Percentiles rank a stretch among this genome's conserved stretches.
phyloP scores from a whole-genome alignment of 1,284 basidiomycete species.

The Boletellus sp. region DNA sequence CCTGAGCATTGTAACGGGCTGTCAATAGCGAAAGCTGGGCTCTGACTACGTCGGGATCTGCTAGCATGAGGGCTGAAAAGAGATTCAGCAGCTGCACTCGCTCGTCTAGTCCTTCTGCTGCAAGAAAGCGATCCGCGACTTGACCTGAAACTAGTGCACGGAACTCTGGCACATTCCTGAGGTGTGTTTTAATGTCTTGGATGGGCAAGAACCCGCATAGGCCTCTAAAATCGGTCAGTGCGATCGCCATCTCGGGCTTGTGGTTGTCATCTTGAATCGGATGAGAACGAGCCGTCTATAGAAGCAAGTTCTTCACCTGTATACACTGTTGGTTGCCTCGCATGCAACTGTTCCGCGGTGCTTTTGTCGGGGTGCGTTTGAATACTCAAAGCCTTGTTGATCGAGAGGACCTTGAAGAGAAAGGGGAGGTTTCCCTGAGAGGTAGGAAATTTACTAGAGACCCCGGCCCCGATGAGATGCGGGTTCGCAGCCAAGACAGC shows the following conservation, averaged over 20 bases:
- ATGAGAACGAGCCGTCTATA: slow-evolving; percentile 7
- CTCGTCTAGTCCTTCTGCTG: slow-evolving; percentile 42
- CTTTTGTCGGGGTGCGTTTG: slow-evolving; percentile 96
- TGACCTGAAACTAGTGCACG: slow-evolving; percentile 62
- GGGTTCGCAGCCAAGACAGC: slow-evolving; percentile 65
- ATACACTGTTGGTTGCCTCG: slow-evolving; percentile 79
- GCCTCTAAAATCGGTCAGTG: slow-evolving; percentile 86
- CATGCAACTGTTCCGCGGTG: slow-evolving; percentile 78
- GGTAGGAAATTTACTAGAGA: slow-evolving; percentile 61
- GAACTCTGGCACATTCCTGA: slow-evolving; percentile 78
- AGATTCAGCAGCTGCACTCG: slow-evolving; percentile 50
- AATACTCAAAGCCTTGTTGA: slow-evolving; percentile 92
- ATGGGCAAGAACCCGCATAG: slow-evolving; percentile 91
- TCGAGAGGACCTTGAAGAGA: slow-evolving; percentile 91
- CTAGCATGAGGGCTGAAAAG: slow-evolving; percentile 84
- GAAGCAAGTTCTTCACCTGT: slow-evolving; percentile 58
- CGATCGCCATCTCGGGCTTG: slow-evolving; percentile 98
- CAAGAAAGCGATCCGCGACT: slow-evolving; percentile 50
- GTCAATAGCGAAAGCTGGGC: slow-evolving; percentile 60
- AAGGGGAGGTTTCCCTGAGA: slow-evolving; percentile 80
- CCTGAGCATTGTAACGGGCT: slow-evolving; percentile 53
- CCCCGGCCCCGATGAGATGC: slow-evolving; percentile 63
- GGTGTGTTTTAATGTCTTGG: slow-evolving; percentile 61
- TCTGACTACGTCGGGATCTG: slow-evolving; percentile 51
- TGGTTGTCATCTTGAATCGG: slow-evolving; percentile 71